Evolutionary conservation across 1,284 basidiomycete species (phyloP).

Genomic region (Rhizoctonia solani): DNA sequence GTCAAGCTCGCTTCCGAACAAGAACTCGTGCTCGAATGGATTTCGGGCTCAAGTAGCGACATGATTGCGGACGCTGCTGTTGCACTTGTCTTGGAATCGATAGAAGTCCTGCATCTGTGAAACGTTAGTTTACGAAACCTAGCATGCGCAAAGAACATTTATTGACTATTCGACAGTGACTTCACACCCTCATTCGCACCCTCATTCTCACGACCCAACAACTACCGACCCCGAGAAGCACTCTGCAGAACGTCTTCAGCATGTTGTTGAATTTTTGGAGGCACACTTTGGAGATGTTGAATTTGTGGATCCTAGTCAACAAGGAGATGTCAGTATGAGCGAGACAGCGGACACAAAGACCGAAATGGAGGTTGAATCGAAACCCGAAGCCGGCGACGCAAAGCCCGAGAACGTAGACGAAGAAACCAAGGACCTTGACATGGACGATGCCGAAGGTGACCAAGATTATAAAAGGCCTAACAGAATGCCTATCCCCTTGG

Average conservation of each 20-base stretch:
- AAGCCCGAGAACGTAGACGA: too few species aligned
- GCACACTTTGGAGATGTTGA: slow-evolving; percentile 95
- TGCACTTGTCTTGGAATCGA: slow-evolving; percentile 89
- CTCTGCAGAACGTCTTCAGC: slow-evolving; percentile 66
- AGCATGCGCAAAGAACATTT: neutral
- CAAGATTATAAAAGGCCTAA: neutral
- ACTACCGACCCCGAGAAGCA: slow-evolving; percentile 37
- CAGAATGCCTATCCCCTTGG: neutral
- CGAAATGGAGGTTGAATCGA: slow-evolving; percentile 23
- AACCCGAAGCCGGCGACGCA: neutral
- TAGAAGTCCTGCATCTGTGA: slow-evolving; percentile 92
- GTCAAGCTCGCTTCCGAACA: slow-evolving; percentile 80
- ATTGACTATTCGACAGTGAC: slow-evolving; percentile 58
- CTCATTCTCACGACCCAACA: slow-evolving; percentile 49
- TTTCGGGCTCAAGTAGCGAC: slow-evolving; percentile 92
- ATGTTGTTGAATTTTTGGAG: slow-evolving; percentile 87
- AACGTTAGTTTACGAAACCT: slow-evolving; percentile 64
- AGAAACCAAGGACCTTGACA: slow-evolving; percentile 46
- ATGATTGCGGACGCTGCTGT: slow-evolving; percentile 98
- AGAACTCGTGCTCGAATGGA: slow-evolving; percentile 91
- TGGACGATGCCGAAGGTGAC: slow-evolving; percentile 40
- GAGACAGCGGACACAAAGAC: neutral
- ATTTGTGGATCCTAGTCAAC: slow-evolving; percentile 54
- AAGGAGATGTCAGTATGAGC: neutral
- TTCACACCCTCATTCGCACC: slow-evolving; percentile 51